Base-by-base conservation (phyloP, 495 filamentous ascomycete genomes). In the Daldinia grandis region DNA sequence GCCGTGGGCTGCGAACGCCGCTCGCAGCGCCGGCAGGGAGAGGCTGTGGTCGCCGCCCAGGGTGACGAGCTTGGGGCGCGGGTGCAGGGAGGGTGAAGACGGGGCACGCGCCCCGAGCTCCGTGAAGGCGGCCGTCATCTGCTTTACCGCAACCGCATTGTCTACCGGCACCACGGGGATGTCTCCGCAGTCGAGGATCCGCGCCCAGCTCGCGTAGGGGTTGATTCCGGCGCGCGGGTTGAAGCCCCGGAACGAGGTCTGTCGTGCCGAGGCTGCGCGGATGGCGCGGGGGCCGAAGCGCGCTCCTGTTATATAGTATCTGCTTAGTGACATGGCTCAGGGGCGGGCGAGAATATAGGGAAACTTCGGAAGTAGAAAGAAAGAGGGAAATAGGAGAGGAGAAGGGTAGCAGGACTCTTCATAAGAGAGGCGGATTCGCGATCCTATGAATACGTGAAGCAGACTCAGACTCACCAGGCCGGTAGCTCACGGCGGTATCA, bases 201-300 rank as follows among this genome's bases (percentile, higher is more conserved):
- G 87, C 3, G 90, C 91, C 88, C 90, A 93, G 47, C 85, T 91
- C 37, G 78, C 76, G 78, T 93, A 93, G 0, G 92, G 93, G 77
- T 95, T 95, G 42, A 95, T 86, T 14, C 84, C 85, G 0, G 91
- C 91, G 8, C 91, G 89, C 1, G 89, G 87, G 78, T 95, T 95
- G 85, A 90, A 95, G 78, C 88, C 88, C 17, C 91, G 88, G 61
- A 89, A 89, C 15, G 87, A 81, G 42, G 89, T 90, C 77, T 94
- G 91, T 33, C 92, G 85, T 7, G 89, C 87, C 28, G 89, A 92
- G 50, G 90, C 92, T 40, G 91, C 89, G 55, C 93, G 88, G 67
- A 96, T 96, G 58, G 92, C 90, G 31, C 92, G 87, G 19, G 93
- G 93, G 0, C 92, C 92, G 76, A 95, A 95, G 14, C 92, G 87